Evolutionary conservation across 805 yeast genomes (phyloP), one percentile per base, ranked within the genome.

Genomic region (Kodamaea fukazawae): DNA sequence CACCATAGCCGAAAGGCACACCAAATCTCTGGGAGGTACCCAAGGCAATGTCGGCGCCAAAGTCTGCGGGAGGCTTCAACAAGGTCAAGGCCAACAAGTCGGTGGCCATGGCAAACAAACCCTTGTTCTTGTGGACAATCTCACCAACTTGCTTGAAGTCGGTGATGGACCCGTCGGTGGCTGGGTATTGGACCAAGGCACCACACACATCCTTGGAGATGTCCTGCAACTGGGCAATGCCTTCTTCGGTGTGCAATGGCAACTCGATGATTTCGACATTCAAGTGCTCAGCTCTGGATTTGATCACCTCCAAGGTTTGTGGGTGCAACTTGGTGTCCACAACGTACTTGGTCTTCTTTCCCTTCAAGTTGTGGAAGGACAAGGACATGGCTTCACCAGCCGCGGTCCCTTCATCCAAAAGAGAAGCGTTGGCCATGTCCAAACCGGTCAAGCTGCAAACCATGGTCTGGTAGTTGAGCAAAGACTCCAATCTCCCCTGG

Each of bases 1-100:
- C 99, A 56, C 99, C 99, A 59, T 81, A 93, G 5, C 98, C 99
- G 70, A 91, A 78, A 40, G 99, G 98, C 29, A 91, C 97, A 55
- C 99, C 99, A 53, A 93, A 88, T 62, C 99, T 76, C 72, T 93
- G 99, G 4, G 97, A 76, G 7, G 89, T 79, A 34, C 99, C 99
- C 32, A 93, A 70, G 2, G 84, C 96, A 36, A 93, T 84, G 60
- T 93, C 99, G 31, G 98, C 98, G 40, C 88, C 89, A 54, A 85
- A 86, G 29, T 77, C 73, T 13, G 84, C 70, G 2, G 99, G 99
- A 12, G 97, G 86, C 52, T 83, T 80, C 44, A 91, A 65, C 30
- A 93, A 60, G 0, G 96, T 87, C 51, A 93, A 73, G 1, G 98
- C 96, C 62, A 93, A 70, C 46, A 91, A 71, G 62, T 93, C 99